phyloP scores from a whole-genome alignment of 257 asterid species.

The Knoxia roxburghii region DNA sequence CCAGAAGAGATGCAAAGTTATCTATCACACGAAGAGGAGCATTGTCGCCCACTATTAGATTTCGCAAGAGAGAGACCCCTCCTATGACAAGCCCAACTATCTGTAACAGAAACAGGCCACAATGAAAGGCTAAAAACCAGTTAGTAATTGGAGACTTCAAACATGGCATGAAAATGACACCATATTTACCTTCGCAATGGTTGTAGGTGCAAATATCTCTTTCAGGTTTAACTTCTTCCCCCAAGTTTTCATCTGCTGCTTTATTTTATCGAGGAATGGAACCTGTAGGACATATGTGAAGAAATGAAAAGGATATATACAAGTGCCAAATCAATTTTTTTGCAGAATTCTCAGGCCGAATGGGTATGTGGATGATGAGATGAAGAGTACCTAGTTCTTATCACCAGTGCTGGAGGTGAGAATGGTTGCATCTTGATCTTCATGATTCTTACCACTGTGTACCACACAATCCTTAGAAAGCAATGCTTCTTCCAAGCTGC shows the following conservation, averaged over 20 bases:
- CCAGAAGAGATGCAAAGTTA: constrained; percentile 24
- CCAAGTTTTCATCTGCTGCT: constrained; percentile 17
- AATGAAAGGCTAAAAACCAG: background rate
- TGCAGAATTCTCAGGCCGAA: background rate
- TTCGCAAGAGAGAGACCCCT: constrained; percentile 20
- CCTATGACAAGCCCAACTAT: constrained; percentile 29
- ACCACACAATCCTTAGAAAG: constrained; percentile 5
- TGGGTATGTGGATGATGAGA: too few relatives aligned
- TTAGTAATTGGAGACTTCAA: background rate
- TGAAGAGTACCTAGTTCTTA: constrained; percentile 8
- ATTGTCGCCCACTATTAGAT: constrained; percentile 21
- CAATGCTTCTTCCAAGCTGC: constrained; percentile 13
- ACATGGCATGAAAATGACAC: background rate
- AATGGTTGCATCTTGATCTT: constrained; percentile 2
- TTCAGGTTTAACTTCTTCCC: constrained; percentile 19
- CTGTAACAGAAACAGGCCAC: constrained; percentile 7
- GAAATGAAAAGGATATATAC: background rate
- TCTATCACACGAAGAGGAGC: constrained; percentile 36
- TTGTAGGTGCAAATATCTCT: constrained; percentile 32
- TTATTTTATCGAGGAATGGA: constrained; percentile 5
- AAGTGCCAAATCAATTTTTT: background rate
- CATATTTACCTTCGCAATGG: constrained; percentile 33
- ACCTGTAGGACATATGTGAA: constrained; percentile 15
- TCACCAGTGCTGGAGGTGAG: background rate
- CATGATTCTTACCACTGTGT: background rate